phyloP scores from a whole-genome alignment of 371 early-diverging fungal genomes.

The Mucor ambiguus region DNA sequence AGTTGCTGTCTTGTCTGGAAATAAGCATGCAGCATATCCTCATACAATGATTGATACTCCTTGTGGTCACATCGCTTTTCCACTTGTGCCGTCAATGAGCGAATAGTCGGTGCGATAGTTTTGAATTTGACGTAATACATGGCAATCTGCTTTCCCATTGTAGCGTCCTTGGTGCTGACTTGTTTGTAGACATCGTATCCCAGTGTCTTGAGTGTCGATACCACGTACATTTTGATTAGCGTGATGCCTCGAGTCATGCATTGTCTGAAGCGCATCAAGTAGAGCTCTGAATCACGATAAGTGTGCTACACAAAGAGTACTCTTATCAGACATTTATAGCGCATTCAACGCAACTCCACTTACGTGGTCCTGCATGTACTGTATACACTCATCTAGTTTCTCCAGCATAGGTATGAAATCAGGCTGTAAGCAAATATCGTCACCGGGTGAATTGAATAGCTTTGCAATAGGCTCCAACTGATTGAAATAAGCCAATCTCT shows the following conservation, averaged over 20 bases:
- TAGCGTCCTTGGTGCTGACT: slow-evolving; percentile 30
- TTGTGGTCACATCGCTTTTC: slow-evolving; percentile 72
- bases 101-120: slow-evolving; percentile 63
- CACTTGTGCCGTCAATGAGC: slow-evolving; percentile 69
- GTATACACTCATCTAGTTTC: slow-evolving; percentile 77
- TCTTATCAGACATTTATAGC: too few species aligned
- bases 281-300: slow-evolving; percentile 87
- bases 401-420: slow-evolving; percentile 80
- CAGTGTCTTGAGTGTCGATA: slow-evolving; percentile 66
- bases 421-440: slow-evolving; percentile 74
- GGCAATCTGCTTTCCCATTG: slow-evolving; percentile 44
- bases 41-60: slow-evolving; percentile 77
- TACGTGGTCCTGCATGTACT: slow-evolving; percentile 80
- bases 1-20: slow-evolving; percentile 72
- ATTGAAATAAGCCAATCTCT: slow-evolving; percentile 75
- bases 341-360: neutral
- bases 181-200: slow-evolving; percentile 64
- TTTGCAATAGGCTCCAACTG: slow-evolving; percentile 80
- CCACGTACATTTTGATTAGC: slow-evolving; percentile 86
- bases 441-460: slow-evolving; percentile 81
- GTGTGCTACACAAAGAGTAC: slow-evolving; percentile 41
- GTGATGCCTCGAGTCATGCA: slow-evolving; percentile 90
- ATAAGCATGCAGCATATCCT: slow-evolving; percentile 75
- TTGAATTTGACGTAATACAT: slow-evolving; percentile 82
- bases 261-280: slow-evolving; percentile 87